Base-by-base conservation (phyloP, 139 green algal genomes). In the Tetradesmus obliquus region DNA sequence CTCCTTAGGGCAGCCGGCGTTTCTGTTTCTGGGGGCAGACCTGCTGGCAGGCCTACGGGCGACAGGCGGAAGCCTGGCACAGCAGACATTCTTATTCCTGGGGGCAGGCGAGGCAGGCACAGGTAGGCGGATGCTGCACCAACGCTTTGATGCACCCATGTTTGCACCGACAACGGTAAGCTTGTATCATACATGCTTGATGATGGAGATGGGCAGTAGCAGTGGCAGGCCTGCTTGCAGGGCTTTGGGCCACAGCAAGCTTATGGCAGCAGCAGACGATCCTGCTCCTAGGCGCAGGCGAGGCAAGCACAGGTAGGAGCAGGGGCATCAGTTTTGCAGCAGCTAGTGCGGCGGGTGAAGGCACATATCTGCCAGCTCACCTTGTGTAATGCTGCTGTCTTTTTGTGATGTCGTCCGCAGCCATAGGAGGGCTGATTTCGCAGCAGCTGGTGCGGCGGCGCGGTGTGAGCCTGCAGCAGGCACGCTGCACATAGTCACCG, bases 211-310 rank as follows among this genome's bases (percentile, higher is more conserved):
- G 32, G 32, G n/a, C 57, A 66, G 57, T 9, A 66, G 57, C 57
- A 66, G 57, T 66, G 32, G 32, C 32, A 45, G 32, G 32, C 32
- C 32, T 45, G 32, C 32, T 45, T 45, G 32, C 32, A 45, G 32
- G 32, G 32, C 32, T 45, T 45, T 45, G 32, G 32, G 32, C 32
- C 32, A 45, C 32, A 45, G 32, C 32, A 45, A 45, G 32, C 32
- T 45, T 45, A 45, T 45, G 32, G 32, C 32, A 45, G 32, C 32
- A 45, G 32, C 92, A 95, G 82, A 83, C 79, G 2, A 91, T 96
- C 22, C 91, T 97, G 58, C 95, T 97, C 85, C 94, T 94, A 58
- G 95, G 95, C 0, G 95, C 95, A 0, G 95, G 95, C 20, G 94
- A 97, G 91, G 92, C 91, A 54, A 86, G 86, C 32, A 92, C 88